phyloP scores from a whole-genome alignment of 2,329 filamentous ascomycete genomes.

The Celoporthe dispersa region DNA sequence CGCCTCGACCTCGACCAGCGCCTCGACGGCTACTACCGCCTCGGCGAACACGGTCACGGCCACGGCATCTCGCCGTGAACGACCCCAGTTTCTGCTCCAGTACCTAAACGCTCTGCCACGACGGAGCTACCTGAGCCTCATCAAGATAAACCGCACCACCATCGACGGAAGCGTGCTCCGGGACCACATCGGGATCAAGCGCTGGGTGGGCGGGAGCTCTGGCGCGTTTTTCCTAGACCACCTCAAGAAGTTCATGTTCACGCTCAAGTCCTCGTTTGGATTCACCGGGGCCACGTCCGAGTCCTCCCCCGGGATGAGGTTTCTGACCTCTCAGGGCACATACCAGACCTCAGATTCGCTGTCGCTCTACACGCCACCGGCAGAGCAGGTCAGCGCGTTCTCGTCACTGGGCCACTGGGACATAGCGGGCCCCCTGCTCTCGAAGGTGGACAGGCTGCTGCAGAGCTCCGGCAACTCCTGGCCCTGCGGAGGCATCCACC shows the following conservation, averaged over 20 bases:
- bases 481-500: slow-evolving; percentile 55
- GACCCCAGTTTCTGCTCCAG: background rate
- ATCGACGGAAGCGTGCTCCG: slow-evolving; percentile 49
- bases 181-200: slow-evolving; percentile 48
- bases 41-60: background rate
- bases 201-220: slow-evolving; percentile 55
- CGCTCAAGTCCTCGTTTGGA: slow-evolving; percentile 40
- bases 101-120: slow-evolving; percentile 12
- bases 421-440: slow-evolving; percentile 46
- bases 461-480: slow-evolving; percentile 48
- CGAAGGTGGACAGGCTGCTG: slow-evolving; percentile 48
- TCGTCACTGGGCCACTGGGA: slow-evolving; percentile 9
- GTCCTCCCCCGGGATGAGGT: slow-evolving; percentile 37
- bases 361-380: slow-evolving; percentile 40
- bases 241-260: slow-evolving; percentile 52
- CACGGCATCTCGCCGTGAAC: slow-evolving; percentile 3
- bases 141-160: slow-evolving; percentile 24
- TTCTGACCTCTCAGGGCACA: slow-evolving; percentile 47
- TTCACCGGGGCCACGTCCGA: slow-evolving; percentile 28
- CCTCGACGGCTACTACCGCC: background rate
- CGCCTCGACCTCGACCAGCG: background rate
- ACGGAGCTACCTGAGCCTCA: background rate
- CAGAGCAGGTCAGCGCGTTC: slow-evolving; percentile 7
- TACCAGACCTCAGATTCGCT: slow-evolving; percentile 54
- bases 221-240: slow-evolving; percentile 54